Conservation (phyloP, 805 yeast genomes). For the Myxozyma neglecta region DNA sequence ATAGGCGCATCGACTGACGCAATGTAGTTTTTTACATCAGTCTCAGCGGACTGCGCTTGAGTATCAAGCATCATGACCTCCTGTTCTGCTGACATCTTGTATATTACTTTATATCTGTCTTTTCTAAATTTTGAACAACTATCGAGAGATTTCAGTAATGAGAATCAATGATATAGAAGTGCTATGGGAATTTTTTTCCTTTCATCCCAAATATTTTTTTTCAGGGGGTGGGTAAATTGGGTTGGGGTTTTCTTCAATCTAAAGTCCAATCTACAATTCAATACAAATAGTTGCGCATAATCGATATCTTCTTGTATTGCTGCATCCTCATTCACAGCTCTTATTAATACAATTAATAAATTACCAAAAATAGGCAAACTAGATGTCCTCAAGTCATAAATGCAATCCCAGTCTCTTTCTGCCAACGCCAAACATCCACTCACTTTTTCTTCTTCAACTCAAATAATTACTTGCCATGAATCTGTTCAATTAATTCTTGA, state of each 20-base stretch:
- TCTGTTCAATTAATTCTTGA: conserved; percentile 70
- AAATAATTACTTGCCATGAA: conserved; percentile 46
- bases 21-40: conserved; percentile 14
- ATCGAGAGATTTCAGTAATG: neutral
- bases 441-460: neutral
- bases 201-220: conserved; percentile 3
- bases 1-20: conserved; percentile 19
- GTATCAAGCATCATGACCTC: conserved; percentile 1
- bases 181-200: conserved; percentile 4
- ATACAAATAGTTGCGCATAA: no score
- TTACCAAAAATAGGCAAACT: neutral
- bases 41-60: conserved; percentile 11
- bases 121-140: neutral
- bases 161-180: neutral
- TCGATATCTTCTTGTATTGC: no score
- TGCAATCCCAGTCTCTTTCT: neutral
- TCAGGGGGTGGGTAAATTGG: conserved; percentile 8
- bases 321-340: no score
- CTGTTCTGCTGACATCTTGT: neutral
- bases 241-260: conserved; percentile 1
- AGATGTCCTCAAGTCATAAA: neutral
- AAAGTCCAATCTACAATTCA: neutral
- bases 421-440: neutral
- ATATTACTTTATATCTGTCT: neutral
- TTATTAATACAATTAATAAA: neutral